These are phyloP conservation scores for Diplogelasinospora grovesii DNA, from an alignment of 495 filamentous ascomycete genomes.

Conservation along the genomic window DNA sequence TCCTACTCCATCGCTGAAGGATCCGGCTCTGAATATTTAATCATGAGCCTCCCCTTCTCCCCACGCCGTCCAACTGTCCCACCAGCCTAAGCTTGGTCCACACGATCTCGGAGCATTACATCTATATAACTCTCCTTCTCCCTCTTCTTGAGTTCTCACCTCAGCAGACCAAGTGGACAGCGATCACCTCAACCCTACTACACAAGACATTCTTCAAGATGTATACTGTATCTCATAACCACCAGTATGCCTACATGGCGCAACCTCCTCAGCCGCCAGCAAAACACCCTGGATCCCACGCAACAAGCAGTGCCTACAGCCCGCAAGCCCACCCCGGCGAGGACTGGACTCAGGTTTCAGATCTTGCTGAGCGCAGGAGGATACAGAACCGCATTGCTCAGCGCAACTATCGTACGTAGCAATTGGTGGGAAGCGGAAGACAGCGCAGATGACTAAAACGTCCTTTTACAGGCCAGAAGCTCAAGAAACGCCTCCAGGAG, in stretches of 20 bases:
- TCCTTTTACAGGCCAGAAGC: conserved; percentile 75
- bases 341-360: conserved; percentile 99
- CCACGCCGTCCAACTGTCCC: too few relatives aligned
- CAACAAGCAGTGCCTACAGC: conserved; percentile 93
- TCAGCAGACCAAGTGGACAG: too few relatives aligned
- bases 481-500: conserved; percentile 95
- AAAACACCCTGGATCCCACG: conserved; percentile 59
- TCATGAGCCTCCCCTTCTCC: too few relatives aligned
- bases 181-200: too few relatives aligned
- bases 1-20: too few relatives aligned
- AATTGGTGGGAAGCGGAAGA: neutral
- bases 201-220: conserved; percentile 19
- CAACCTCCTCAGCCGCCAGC: conserved; percentile 33
- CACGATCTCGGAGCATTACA: too few relatives aligned
- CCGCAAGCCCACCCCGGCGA: conserved; percentile 93
- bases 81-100: too few relatives aligned
- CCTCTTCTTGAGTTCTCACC: too few relatives aligned
- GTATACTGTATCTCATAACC: conserved; percentile 38
- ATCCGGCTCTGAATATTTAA: too few relatives aligned
- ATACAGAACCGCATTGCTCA: conserved; percentile 98
- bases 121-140: too few relatives aligned
- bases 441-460: conserved; percentile 7
- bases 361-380: conserved; percentile 84
- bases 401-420: conserved; percentile 89
- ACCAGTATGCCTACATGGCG: conserved; percentile 36